These are phyloP conservation scores for Penicillium bialowiezense DNA, from an alignment of 495 filamentous ascomycete species.

Conservation along the genomic window DNA sequence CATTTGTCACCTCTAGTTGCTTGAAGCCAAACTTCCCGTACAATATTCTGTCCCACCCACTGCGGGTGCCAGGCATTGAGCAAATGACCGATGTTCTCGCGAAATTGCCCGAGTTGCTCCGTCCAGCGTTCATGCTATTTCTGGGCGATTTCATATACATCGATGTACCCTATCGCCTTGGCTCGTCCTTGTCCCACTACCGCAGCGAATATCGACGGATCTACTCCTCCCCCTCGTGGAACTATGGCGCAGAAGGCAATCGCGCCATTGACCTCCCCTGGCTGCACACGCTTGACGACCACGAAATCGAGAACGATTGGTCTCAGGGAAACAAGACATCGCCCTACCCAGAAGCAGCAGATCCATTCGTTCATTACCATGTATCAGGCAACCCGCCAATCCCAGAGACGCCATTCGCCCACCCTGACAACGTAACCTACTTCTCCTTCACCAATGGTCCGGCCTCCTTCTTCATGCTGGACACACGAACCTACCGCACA, in stretches of 20 bases:
- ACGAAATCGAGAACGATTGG: conserved; percentile 95
- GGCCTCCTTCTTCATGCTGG: conserved; percentile 90
- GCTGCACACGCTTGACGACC: conserved; percentile 95
- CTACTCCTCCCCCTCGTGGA: conserved; percentile 91
- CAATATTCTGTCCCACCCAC: conserved; percentile 72
- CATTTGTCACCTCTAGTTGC: conserved; percentile 88
- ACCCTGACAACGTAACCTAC: conserved; percentile 63
- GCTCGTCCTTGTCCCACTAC: conserved; percentile 68
- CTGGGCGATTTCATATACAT: conserved; percentile 99
- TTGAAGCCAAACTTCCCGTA: conserved; percentile 91
- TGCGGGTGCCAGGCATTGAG: conserved; percentile 75
- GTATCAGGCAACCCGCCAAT: conserved; percentile 76
- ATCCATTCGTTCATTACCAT: conserved; percentile 87
- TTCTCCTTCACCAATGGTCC: conserved; percentile 86
- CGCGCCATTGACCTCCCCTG: conserved; percentile 68
- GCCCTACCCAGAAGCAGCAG: conserved; percentile 70
- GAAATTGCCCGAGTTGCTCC: conserved; percentile 58
- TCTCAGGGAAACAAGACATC: conserved; percentile 64
- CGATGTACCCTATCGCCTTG: conserved; percentile 81
- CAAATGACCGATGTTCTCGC: conserved; percentile 56
- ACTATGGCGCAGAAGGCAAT: conserved; percentile 42
- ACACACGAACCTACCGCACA: conserved; percentile 83
- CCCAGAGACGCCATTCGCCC: conserved; percentile 35
- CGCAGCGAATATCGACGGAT: conserved; percentile 88
- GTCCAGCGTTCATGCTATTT: conserved; percentile 87